Percentiles rank a stretch among this genome's conserved stretches.
Evolutionary conservation across 2,329 filamentous ascomycete species (phyloP).

Genomic region (Colletotrichum theobromicola): DNA sequence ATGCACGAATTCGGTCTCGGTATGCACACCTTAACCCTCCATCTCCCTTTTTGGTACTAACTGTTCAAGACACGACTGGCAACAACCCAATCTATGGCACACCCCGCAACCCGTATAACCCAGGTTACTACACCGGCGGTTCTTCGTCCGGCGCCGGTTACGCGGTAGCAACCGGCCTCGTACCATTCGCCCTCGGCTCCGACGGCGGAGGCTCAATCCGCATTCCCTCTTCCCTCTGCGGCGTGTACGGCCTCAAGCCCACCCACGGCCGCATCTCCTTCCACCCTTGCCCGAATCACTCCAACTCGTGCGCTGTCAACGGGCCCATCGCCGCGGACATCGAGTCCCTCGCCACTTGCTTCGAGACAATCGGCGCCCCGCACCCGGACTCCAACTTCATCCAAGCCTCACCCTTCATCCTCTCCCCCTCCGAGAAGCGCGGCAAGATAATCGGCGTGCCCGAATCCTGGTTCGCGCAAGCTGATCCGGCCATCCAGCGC

Average conservation of each 20-base stretch:
- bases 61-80: conserved; percentile 66
- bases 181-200: conserved; percentile 74
- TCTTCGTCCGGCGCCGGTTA: conserved; percentile 78
- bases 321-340: conserved; percentile 74
- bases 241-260: conserved; percentile 76
- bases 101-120: conserved; percentile 77
- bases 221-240: conserved; percentile 75
- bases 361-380: conserved; percentile 68
- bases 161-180: conserved; percentile 70
- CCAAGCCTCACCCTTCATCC: conserved; percentile 29
- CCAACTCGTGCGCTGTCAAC: conserved; percentile 66
- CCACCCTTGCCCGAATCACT: conserved; percentile 62
- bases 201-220: conserved; percentile 79
- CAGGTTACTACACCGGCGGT: conserved; percentile 76
- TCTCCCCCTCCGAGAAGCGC: conserved; percentile 25
- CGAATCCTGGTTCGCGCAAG: conserved; percentile 64
- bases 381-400: conserved; percentile 65
- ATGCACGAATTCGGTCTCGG: conserved; percentile 81
- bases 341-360: conserved; percentile 68
- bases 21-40: conserved; percentile 42
- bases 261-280: conserved; percentile 70
- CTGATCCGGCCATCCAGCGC: conserved; percentile 45
- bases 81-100: conserved; percentile 78
- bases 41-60: neutral
- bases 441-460: conserved; percentile 66